Evolutionary conservation across 164 flowering plant species (phyloP).

Genomic region (Magnolia changhungtana): DNA sequence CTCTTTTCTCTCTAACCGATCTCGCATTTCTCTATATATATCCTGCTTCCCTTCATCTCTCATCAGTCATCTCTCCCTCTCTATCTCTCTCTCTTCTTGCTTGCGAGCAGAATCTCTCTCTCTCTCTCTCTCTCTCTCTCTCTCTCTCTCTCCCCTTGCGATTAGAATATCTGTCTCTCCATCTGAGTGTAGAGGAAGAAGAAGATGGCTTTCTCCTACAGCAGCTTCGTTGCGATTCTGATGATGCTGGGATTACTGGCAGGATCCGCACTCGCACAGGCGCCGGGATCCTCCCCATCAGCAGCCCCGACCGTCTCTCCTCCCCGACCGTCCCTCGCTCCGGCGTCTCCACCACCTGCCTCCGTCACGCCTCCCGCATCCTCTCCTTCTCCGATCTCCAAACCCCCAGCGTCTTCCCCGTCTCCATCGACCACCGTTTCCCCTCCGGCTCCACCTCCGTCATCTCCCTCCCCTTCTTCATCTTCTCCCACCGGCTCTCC

Average conservation of each 20-base stretch:
- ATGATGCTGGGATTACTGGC: not conserved
- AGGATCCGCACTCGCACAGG: constrained; percentile 1
- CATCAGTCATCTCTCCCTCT: not conserved
- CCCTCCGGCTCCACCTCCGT: not conserved
- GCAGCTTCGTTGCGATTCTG: not conserved
- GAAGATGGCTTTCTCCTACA: not conserved
- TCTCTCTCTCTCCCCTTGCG: too few relatives aligned
- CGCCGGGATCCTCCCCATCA: not conserved
- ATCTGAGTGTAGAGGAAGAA: too few relatives aligned
- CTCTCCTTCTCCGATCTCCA: not conserved
- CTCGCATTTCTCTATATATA: too few relatives aligned
- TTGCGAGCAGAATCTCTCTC: not conserved
- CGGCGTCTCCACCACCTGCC: not conserved
- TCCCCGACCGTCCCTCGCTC: not conserved
- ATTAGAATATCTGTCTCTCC: too few relatives aligned
- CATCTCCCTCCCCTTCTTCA: not conserved
- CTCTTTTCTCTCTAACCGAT: too few relatives aligned
- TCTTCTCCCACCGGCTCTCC: not conserved
- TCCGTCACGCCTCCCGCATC: not conserved
- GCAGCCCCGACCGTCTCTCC: not conserved
- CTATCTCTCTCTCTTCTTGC: not conserved
- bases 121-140: not conserved
- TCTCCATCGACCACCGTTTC: not conserved
- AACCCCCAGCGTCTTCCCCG: constrained; percentile 2
- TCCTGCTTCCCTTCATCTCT: too few relatives aligned